phyloP scores from a whole-genome alignment of 495 filamentous ascomycete species.

The Glonium stellatum region DNA sequence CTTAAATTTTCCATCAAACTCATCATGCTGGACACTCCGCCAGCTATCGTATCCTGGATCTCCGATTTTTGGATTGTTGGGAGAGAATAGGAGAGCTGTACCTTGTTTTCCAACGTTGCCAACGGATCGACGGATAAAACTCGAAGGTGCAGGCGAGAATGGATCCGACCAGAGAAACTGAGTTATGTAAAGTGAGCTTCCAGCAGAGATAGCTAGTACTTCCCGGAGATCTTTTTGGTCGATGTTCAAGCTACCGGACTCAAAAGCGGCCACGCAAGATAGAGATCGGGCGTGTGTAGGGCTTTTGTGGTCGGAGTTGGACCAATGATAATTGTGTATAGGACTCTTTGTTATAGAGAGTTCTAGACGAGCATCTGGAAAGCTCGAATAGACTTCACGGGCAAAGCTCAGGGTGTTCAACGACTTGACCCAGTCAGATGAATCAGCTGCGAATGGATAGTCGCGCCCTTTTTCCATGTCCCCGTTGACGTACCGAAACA shows the following conservation, averaged over 20 bases:
- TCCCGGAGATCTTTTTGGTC: neutral
- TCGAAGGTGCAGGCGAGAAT: neutral
- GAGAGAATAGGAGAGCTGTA: neutral
- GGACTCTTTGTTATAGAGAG: no score
- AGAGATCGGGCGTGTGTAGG: neutral
- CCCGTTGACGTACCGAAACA: no score
- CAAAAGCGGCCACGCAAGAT: neutral
- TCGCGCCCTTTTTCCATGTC: no score
- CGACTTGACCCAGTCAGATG: no score
- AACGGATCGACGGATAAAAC: neutral
- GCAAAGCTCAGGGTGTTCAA: no score
- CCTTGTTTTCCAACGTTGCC: slow-evolving; percentile 12
- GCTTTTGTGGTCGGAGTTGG: neutral
- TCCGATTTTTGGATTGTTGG: neutral
- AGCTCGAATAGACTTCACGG: no score
- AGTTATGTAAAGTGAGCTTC: neutral
- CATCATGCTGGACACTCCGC: neutral
- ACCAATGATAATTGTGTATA: no score
- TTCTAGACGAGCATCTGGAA: no score
- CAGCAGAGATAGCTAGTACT: neutral
- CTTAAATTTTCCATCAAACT: slow-evolving; percentile 9
- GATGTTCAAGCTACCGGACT: neutral
- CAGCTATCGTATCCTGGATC: neutral
- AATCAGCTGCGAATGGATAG: no score
- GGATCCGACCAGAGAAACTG: neutral